Percentiles rank a stretch among this genome's conserved stretches.
phyloP scores from a whole-genome alignment of 2,329 filamentous ascomycete species.

The Cyphellophora europaea region DNA sequence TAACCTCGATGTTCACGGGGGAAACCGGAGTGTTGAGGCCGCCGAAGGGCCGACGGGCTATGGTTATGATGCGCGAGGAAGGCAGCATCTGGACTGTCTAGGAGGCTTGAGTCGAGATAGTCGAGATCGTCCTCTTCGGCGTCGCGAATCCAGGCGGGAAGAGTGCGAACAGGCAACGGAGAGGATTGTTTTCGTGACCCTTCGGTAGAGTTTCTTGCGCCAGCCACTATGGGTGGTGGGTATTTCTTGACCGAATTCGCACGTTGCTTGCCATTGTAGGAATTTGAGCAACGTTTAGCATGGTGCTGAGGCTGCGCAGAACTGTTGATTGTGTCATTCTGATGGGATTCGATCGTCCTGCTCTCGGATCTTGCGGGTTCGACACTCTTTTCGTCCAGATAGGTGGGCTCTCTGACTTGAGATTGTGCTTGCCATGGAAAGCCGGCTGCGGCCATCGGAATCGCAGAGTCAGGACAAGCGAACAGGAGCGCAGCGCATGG shows the following conservation, averaged over 20 bases:
- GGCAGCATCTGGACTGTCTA: slow-evolving; percentile 29
- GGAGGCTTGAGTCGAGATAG: slow-evolving; percentile 24
- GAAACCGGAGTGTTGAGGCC: slow-evolving; percentile 4
- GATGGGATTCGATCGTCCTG: neutral
- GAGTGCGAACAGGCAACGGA: slow-evolving; percentile 4
- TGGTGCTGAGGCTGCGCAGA: neutral
- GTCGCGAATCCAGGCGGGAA: slow-evolving; percentile 31
- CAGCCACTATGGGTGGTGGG: neutral
- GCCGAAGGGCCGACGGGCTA: slow-evolving; percentile 25
- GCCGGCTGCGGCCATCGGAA: neutral
- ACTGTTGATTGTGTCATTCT: slow-evolving; percentile 1
- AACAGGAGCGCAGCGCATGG: no score
- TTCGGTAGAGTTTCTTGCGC: no score
- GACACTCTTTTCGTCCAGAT: neutral
- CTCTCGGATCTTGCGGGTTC: neutral
- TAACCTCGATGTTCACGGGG: slow-evolving; percentile 1
- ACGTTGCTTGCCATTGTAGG: slow-evolving; percentile 2
- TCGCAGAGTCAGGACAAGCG: no score
- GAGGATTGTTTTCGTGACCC: neutral
- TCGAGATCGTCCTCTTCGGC: slow-evolving; percentile 30
- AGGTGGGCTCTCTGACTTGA: neutral
- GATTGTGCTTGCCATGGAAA: neutral
- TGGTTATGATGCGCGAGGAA: slow-evolving; percentile 38
- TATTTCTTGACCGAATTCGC: slow-evolving; percentile 4
- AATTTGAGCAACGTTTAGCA: slow-evolving; percentile 2